Evolutionary conservation across 495 filamentous ascomycete species (phyloP), one percentile per base, ranked within the genome.

Genomic region (Chaetomium cochliodes): DNA sequence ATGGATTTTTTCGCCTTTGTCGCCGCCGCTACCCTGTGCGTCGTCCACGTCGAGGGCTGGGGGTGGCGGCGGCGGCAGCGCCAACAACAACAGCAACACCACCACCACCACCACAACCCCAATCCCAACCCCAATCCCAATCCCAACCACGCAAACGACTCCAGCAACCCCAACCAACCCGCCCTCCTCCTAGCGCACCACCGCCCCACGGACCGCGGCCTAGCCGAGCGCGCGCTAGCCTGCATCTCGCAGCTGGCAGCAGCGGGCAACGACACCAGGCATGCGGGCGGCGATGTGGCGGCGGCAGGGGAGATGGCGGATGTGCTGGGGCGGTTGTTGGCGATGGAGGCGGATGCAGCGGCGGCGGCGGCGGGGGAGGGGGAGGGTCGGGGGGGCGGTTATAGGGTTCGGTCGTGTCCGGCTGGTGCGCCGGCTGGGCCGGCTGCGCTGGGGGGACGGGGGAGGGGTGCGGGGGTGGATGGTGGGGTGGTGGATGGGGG

Each of bases 161-260:
- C 30, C 47, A 25, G 0, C n/a, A n/a, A n/a, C n/a, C n/a, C n/a
- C n/a, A n/a, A n/a, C n/a, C n/a, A n/a, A n/a, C n/a, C n/a, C n/a
- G n/a, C n/a, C n/a, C n/a, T n/a, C n/a, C 56, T 58, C 72, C 71
- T 83, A 16, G 72, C 67, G 2, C 77, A 83, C 56, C 77, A 77
- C 52, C 76, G 79, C 1, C 69, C 67, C 0, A 72, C 74, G 53
- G 79, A 83, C 57, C 75, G 79, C n/a, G 79, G 73, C 4, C 68
- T 79, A 18, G 72, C 82, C 60, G 79, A 84, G 63, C 72, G 72
- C 20, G 69, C 73, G 3, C 67, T 79, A 2, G 74, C 74, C n/a
- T 70, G 70, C 42, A 74, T 82, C 64, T 72, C 78, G 25, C 22
- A 51, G 68, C 23, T 39, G 0, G 53, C 6, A 0, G 8, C n/a